Evolutionary conservation across 2,329 filamentous ascomycete species (phyloP), one percentile per base, ranked within the genome.

Genomic region (Epichloe bromicola): DNA sequence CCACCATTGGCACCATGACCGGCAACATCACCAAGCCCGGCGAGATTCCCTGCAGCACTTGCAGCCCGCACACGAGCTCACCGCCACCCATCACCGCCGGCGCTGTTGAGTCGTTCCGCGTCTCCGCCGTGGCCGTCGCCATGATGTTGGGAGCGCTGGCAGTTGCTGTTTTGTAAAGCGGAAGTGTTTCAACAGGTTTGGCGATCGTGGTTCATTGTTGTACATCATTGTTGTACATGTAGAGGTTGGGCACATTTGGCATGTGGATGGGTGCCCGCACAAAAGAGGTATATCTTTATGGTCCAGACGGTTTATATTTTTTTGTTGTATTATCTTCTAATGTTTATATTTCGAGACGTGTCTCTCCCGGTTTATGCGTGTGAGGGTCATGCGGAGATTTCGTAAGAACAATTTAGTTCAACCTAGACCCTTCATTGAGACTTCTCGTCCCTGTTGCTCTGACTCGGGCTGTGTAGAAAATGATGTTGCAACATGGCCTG

Each of bases 81-180:
- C 54, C 56, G 20, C 52, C 55, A 11, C 42, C 53, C 14, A 33
- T 57, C 5, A 54, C 58, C 4, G 54, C 53, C 12, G 58, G 55
- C n/a, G 60, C 54, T 34, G 54, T 53, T 51, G 54, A 48, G 47
- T 49, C 33, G 40, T 52, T 10, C 41, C 59, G 37, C 51, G 55
- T 36, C 38, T 58, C 43, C 23, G 39, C 11, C 45, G 15, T 45
- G 44, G 48, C 40, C 14, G 51, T 55, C n/a, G 54, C 55, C 34
- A 19, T 60, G 14, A 45, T 52, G n/a, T 14, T 58, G 33, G 58
- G 52, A 37, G 57, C 51, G n/a, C 26, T 60, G 39, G 54, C 56
- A 45, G 52, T 56, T 36, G 54, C 48, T 51, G 53, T 51, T 46
- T 50, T 59, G 46, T 60, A 58, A 56, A 42, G 40, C 20, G 15